phyloP scores from a whole-genome alignment of 768 basidiomycete species.

The Tricholoma bakamatsutake region DNA sequence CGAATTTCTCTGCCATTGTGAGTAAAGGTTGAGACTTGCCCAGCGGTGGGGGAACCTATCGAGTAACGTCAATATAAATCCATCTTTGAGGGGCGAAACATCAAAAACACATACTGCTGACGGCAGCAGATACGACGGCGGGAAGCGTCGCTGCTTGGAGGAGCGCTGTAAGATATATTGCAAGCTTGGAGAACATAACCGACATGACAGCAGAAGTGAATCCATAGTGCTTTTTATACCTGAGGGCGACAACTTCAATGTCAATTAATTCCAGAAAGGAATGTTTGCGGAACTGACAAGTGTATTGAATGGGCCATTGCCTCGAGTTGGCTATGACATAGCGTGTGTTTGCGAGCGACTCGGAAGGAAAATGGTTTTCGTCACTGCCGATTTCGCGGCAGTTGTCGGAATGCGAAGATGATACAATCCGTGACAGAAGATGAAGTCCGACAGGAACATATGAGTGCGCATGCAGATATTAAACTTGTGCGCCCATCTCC shows the following conservation, averaged over 20 bases:
- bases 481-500: neutral
- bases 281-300: neutral
- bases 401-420: neutral
- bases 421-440: neutral
- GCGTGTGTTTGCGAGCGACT: neutral
- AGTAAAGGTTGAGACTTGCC: neutral
- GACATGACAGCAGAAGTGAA: neutral
- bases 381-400: neutral
- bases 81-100: neutral
- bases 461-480: neutral
- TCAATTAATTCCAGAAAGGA: neutral
- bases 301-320: no score
- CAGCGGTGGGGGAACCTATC: neutral
- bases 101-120: neutral
- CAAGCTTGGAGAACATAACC: neutral
- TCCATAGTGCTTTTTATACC: neutral
- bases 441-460: neutral
- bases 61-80: neutral
- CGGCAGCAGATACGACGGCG: neutral
- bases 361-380: no score
- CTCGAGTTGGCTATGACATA: neutral
- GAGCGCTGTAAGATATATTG: neutral
- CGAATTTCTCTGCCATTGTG: neutral
- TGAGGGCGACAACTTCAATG: neutral
- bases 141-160: neutral